A percentile compares a stretch with the other conserved stretches of the same genome.
phyloP scores from a whole-genome alignment of 2,329 filamentous ascomycete species.

The Pestalotiopsis sp. region DNA sequence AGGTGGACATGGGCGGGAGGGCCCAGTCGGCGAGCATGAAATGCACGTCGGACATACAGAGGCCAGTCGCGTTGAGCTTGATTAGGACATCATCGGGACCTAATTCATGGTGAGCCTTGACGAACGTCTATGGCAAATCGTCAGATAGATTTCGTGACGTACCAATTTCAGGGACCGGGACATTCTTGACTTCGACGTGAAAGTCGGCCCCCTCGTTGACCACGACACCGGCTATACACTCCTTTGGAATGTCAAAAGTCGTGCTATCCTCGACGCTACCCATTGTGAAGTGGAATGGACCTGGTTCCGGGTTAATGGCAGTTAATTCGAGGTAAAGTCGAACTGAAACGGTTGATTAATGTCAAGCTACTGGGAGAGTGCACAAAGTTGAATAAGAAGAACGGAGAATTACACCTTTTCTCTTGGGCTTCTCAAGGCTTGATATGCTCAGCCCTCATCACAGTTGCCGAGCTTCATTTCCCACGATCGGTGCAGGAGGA shows the following conservation, averaged over 20 bases:
- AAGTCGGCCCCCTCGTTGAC: conserved; percentile 53
- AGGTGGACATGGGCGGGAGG: conserved; percentile 16
- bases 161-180: conserved; percentile 52
- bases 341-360: not conserved
- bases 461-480: not conserved
- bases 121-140: not conserved
- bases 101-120: too few species aligned
- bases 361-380: not conserved
- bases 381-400: not conserved
- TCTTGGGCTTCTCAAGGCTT: not conserved
- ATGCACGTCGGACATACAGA: conserved; percentile 23
- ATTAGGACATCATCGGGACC: conserved; percentile 24
- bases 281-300: not conserved
- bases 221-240: conserved; percentile 53
- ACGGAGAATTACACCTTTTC: not conserved
- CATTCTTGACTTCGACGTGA: conserved; percentile 46
- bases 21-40: conserved; percentile 21
- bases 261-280: not conserved
- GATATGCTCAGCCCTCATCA: not conserved
- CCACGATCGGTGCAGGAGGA: not conserved
- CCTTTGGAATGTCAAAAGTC: conserved; percentile 41
- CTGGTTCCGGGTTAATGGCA: not conserved
- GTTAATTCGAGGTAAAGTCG: not conserved
- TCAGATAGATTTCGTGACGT: conserved; percentile 31
- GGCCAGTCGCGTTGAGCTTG: conserved; percentile 19